phyloP scores from a whole-genome alignment of 2,329 filamentous ascomycete species.

The Ustulina deusta region DNA sequence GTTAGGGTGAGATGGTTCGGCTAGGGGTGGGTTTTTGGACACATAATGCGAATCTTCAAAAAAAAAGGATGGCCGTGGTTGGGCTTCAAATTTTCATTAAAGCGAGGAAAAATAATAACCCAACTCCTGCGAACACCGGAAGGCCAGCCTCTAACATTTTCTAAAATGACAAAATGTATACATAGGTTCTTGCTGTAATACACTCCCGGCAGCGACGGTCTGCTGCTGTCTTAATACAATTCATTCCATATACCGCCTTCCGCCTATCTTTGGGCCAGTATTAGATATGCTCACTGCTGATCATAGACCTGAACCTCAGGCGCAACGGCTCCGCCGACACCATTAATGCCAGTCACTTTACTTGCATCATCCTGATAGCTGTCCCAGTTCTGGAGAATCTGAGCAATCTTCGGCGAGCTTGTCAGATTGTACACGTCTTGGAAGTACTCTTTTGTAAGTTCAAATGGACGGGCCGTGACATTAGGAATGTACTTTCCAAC shows the following conservation, averaged over 20 bases:
- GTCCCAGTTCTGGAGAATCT: conserved; percentile 88
- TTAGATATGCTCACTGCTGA: conserved; percentile 10
- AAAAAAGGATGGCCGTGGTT: not conserved
- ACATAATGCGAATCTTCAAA: not conserved
- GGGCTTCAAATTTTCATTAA: conserved; percentile 1
- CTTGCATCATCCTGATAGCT: conserved; percentile 70
- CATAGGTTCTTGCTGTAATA: conserved; percentile 17
- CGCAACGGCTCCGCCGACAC: conserved; percentile 53
- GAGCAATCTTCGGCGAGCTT: conserved; percentile 81
- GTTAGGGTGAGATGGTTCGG: not conserved
- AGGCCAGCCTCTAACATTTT: not conserved
- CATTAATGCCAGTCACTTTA: conserved; percentile 52
- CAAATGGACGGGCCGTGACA: conserved; percentile 95
- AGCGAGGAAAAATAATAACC: not conserved
- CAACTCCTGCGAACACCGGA: not conserved
- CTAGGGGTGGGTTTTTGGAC: not conserved
- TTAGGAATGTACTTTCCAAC: conserved; percentile 99
- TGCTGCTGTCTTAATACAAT: not conserved
- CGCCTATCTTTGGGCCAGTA: not conserved
- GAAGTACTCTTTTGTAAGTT: conserved; percentile 98
- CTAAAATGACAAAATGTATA: conserved; percentile 23
- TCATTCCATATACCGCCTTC: conserved; percentile 6
- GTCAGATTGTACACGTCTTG: conserved; percentile 98
- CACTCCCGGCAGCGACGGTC: conserved; percentile 7
- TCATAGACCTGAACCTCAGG: conserved; percentile 47